Base-by-base conservation (phyloP, 2,329 filamentous ascomycete species). In the Massarina eburnea region DNA sequence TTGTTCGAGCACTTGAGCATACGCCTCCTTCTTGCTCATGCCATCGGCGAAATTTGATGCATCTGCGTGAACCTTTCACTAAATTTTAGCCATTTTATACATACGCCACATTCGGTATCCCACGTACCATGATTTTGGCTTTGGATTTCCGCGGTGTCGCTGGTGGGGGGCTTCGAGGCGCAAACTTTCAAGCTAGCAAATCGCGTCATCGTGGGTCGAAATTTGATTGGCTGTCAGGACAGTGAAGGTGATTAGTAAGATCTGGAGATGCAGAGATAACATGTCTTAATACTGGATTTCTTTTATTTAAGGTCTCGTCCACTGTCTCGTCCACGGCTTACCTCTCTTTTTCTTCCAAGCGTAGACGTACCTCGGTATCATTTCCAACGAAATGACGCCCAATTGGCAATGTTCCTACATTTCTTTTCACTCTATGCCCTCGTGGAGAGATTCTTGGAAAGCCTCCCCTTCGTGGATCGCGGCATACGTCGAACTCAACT, bases 1-100 rank as follows among this genome's bases (percentile, higher is more conserved):
- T 63, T 91, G 85, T 41, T 85, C 76, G 10, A 91, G 72, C 1
- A 92, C 82, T 59, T 91, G 88, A 52, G 80, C 77, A 55, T 91
- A 91, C 19, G 85, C 87, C 51, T 88, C 82, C 46, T 81, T 76
- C 70, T 91, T 92, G 42, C 78, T 82, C 49, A 89, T 70, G 54
- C 81, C 83, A 12, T 77, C 63, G 39, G 75, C 77, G 70, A 92
- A 92, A 59, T 82, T 89, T 41, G 87, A 88, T 3, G 88, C 82
- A 64, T 92, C 88, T 41, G 89, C 88, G 72, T 92, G 89, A 46
- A 89, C 85, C 86, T 38, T 59, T 4, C n/a, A 14, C 9, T 14
- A 35, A 22, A 12, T 17, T 34, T 39, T 18, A 37, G 27, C 27
- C 8, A 20, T 18, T 10, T 34, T 32, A 19, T 17, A n/a, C 21